These are phyloP conservation scores for Hypoxylon lenormandii DNA, from an alignment of 495 filamentous ascomycete genomes.

Conservation along the genomic window DNA sequence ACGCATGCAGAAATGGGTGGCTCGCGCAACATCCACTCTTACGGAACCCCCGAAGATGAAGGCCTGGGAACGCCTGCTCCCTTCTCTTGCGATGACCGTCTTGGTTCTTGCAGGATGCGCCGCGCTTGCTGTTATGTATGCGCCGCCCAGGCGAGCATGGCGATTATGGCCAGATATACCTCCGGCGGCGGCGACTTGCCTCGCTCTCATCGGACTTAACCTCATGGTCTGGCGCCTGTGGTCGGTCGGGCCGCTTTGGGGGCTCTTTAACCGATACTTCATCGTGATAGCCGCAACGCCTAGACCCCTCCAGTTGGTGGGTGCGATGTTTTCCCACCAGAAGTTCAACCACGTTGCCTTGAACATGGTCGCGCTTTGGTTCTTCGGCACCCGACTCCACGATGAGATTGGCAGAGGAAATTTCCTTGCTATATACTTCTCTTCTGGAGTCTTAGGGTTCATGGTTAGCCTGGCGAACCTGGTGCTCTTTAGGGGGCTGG, in stretches of 20 bases:
- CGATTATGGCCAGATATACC: conserved; percentile 80
- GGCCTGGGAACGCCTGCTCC: conserved; percentile 71
- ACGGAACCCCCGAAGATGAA: conserved; percentile 63
- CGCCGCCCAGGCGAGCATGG: conserved; percentile 66
- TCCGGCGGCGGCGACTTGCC: conserved; percentile 80
- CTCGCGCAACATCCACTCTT: conserved; percentile 56
- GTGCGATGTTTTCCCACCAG: conserved; percentile 84
- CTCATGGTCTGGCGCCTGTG: conserved; percentile 71
- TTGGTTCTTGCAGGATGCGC: conserved; percentile 64
- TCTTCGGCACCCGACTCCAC: conserved; percentile 70
- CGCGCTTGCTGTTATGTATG: conserved; percentile 71
- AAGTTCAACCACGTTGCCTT: conserved; percentile 68
- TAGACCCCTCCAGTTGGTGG: conserved; percentile 71
- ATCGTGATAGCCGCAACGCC: conserved; percentile 77
- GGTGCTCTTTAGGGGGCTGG: conserved; percentile 62
- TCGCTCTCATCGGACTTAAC: conserved; percentile 74
- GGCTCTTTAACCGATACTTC: conserved; percentile 82
- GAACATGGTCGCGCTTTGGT: conserved; percentile 75
- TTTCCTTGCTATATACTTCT: conserved; percentile 82
- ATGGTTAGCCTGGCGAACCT: conserved; percentile 70
- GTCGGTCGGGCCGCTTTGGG: conserved; percentile 76
- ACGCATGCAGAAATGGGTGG: conserved; percentile 53
- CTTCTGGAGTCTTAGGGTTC: conserved; percentile 73
- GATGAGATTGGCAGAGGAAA: conserved; percentile 87
- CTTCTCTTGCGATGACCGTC: conserved; percentile 69